These are phyloP conservation scores for Ogataea paradorogensis DNA, from an alignment of 805 yeast species.

Conservation along the genomic window DNA sequence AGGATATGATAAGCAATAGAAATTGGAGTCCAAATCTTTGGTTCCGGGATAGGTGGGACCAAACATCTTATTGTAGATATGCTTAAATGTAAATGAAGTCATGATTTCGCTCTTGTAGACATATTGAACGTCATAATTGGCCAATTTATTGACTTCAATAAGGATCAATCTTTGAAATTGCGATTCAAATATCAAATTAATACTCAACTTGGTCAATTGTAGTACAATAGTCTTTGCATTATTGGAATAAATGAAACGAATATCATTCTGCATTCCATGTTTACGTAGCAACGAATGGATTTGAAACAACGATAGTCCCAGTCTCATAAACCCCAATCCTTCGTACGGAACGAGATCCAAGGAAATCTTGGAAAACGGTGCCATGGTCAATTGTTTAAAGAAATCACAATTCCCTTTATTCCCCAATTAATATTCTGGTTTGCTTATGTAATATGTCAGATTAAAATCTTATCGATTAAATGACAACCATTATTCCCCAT, in stretches of 20 bases:
- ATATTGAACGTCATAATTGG: slow-evolving; percentile 14
- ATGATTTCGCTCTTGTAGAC: slow-evolving; percentile 25
- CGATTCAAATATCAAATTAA: slow-evolving; percentile 29
- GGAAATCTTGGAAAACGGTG: slow-evolving; percentile 6
- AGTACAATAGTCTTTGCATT: slow-evolving; percentile 18
- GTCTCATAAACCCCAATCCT: slow-evolving; percentile 25
- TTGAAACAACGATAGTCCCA: slow-evolving; percentile 28
- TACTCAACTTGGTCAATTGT: slow-evolving; percentile 19
- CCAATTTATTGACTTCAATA: slow-evolving; percentile 24
- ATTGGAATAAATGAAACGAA: slow-evolving; percentile 25
- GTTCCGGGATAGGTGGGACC: slow-evolving; percentile 64
- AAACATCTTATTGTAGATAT: slow-evolving; percentile 52
- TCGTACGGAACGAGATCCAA: slow-evolving; percentile 26
- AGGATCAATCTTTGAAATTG: slow-evolving; percentile 25
- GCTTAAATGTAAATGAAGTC: slow-evolving; percentile 34
- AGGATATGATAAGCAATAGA: slow-evolving; percentile 51
- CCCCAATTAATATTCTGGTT: background rate
- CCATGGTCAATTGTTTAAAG: background rate
- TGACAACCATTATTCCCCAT: slow-evolving; percentile 20
- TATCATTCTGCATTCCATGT: slow-evolving; percentile 15
- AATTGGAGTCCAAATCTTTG: slow-evolving; percentile 24
- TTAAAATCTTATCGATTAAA: slow-evolving; percentile 7
- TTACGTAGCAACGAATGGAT: slow-evolving; percentile 15
- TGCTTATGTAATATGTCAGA: slow-evolving; percentile 6
- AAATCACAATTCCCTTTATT: slow-evolving; percentile 1